Evolutionary conservation across 129 eudicot species (phyloP).

Genomic region (Centaurea solstitialis): DNA sequence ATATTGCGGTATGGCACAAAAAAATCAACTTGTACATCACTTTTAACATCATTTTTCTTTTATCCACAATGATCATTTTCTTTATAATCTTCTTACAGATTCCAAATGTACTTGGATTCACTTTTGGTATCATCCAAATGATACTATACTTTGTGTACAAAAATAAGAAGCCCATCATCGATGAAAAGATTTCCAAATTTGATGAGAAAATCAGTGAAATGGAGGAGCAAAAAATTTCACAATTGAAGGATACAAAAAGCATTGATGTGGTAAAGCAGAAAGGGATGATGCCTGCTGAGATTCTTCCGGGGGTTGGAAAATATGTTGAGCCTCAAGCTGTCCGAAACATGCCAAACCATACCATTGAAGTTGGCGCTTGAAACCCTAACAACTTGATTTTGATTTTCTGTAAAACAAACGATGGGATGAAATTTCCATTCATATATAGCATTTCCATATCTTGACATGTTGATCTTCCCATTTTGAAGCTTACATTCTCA

Average conservation of each 20-base stretch:
- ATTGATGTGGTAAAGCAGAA: constrained; percentile 48
- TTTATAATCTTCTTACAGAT: constrained; percentile 29
- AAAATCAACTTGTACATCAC: background rate
- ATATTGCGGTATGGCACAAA: constrained; percentile 56
- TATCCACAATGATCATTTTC: background rate
- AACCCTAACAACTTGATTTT: background rate
- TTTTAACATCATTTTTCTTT: background rate
- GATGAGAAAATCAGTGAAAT: constrained; percentile 12
- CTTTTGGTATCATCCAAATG: constrained; percentile 59
- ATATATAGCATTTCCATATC: background rate
- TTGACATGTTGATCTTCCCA: background rate
- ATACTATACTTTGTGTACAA: constrained; percentile 48
- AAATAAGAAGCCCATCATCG: constrained; percentile 29
- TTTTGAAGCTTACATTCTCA: background rate
- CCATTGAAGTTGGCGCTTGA: constrained; percentile 26
- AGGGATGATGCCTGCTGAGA: constrained; percentile 28
- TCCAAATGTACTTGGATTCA: constrained; percentile 63
- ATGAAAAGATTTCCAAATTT: constrained; percentile 25
- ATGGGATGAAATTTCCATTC: background rate
- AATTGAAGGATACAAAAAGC: constrained; percentile 27
- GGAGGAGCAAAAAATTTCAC: constrained; percentile 23
- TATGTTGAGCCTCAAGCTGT: constrained; percentile 1
- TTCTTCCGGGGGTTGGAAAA: constrained; percentile 21
- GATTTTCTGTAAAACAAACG: background rate
- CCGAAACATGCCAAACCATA: constrained; percentile 4